These are phyloP conservation scores for Solanum corneliomulleri DNA, from an alignment of 257 asterid genomes.

Conservation along the genomic window DNA sequence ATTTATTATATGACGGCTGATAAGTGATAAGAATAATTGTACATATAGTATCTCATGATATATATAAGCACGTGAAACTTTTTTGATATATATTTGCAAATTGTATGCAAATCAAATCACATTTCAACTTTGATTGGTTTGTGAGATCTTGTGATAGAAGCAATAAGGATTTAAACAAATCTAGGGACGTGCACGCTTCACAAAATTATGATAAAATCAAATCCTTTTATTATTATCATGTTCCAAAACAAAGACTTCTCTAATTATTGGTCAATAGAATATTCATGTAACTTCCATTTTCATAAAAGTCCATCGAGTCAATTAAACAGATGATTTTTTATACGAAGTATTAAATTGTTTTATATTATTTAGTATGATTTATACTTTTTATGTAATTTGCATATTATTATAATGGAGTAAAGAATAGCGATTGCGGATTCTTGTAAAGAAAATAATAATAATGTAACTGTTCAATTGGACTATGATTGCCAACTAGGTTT, in stretches of 20 bases:
- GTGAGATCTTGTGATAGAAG: not conserved
- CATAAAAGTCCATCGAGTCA: not conserved
- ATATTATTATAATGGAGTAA: not conserved
- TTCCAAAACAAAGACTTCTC: not conserved
- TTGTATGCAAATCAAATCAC: slow-evolving; percentile 8
- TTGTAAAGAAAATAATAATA: not conserved
- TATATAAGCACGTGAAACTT: slow-evolving; percentile 12
- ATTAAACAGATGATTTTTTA: not conserved
- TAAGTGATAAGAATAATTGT: slow-evolving; percentile 1
- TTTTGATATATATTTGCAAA: not conserved
- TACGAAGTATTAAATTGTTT: not conserved
- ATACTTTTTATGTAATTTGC: not conserved
- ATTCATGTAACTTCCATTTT: not conserved
- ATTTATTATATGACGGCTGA: not conserved
- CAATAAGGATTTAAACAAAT: not conserved
- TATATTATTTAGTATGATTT: not conserved
- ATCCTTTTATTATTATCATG: not conserved
- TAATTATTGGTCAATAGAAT: not conserved
- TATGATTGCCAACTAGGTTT: slow-evolving; percentile 5
- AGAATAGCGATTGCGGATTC: not conserved
- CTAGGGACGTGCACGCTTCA: not conserved
- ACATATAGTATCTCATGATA: not conserved
- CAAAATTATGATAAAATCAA: not conserved
- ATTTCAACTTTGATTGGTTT: not conserved
- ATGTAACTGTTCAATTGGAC: not conserved